These are phyloP conservation scores for Apiospora marii DNA, from an alignment of 2,329 filamentous ascomycete genomes.

Conservation along the genomic window DNA sequence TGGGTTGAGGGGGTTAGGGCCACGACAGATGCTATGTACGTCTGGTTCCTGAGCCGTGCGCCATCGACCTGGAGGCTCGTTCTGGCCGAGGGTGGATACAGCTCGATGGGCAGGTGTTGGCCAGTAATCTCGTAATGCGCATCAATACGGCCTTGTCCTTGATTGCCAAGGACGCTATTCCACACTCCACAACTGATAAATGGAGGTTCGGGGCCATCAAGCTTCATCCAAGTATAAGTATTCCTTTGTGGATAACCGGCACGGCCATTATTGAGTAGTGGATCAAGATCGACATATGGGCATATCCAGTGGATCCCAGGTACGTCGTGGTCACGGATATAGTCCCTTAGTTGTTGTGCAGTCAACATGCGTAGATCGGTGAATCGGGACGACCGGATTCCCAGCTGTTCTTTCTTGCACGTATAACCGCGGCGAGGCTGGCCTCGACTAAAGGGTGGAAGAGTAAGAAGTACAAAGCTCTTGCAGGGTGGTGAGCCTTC, in stretches of 20 bases:
- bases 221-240: slow-evolving; percentile 8
- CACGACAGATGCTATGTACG: background rate
- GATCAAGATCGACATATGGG: background rate
- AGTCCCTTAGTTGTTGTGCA: background rate
- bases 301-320: background rate
- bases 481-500: background rate
- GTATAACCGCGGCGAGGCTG: slow-evolving; percentile 8
- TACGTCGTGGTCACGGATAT: background rate
- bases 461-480: background rate
- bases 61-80: background rate
- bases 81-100: background rate
- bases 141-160: background rate
- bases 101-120: background rate
- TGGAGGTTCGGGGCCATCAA: background rate
- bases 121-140: background rate
- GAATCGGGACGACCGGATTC: background rate
- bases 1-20: background rate
- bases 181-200: background rate
- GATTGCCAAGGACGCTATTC: background rate
- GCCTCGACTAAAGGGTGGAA: background rate
- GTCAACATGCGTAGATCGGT: background rate
- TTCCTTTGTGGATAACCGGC: background rate
- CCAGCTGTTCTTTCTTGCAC: background rate
- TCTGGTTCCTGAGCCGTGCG: too few relatives aligned
- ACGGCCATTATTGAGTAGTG: too few relatives aligned